Evolutionary conservation across 2,329 filamentous ascomycete genomes (phyloP).

Genomic region (Aspergillus vadensis): DNA sequence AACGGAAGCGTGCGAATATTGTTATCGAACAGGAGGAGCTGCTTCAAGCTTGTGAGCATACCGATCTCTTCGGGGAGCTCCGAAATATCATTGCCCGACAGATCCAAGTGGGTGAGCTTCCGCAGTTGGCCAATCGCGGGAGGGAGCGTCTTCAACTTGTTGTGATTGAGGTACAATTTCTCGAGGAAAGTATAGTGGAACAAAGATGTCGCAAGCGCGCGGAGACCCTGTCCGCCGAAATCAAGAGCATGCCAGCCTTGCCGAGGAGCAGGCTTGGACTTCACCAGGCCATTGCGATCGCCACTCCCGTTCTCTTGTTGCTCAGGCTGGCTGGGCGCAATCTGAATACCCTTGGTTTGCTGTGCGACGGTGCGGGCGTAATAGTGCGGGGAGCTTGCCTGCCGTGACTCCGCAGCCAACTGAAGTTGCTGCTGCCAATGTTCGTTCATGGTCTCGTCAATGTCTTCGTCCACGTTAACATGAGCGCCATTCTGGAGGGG

Average conservation of each 20-base stretch:
- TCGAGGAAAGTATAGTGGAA: conserved; percentile 89
- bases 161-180: conserved; percentile 90
- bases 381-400: conserved; percentile 71
- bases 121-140: conserved; percentile 79
- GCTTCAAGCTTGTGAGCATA: conserved; percentile 92
- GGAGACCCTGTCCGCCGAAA: conserved; percentile 91
- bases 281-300: conserved; percentile 66
- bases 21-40: conserved; percentile 87
- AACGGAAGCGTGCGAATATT: conserved; percentile 77
- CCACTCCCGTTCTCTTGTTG: conserved; percentile 54
- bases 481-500: conserved; percentile 64
- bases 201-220: conserved; percentile 74
- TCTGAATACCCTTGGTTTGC: conserved; percentile 49
- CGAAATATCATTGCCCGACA: conserved; percentile 82
- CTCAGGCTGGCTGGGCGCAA: conserved; percentile 51
- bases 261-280: conserved; percentile 57
- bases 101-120: conserved; percentile 78
- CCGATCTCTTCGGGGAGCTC: conserved; percentile 87
- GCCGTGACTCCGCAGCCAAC: conserved; percentile 70
- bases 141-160: conserved; percentile 81
- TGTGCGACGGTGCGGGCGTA: conserved; percentile 59
- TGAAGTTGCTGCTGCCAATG: conserved; percentile 90
- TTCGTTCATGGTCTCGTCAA: conserved; percentile 62
- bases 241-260: conserved; percentile 94
- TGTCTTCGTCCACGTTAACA: conserved; percentile 56